These are phyloP conservation scores for Penicillium concentricum DNA, from an alignment of 2,329 filamentous ascomycete species.

Conservation along the genomic window DNA sequence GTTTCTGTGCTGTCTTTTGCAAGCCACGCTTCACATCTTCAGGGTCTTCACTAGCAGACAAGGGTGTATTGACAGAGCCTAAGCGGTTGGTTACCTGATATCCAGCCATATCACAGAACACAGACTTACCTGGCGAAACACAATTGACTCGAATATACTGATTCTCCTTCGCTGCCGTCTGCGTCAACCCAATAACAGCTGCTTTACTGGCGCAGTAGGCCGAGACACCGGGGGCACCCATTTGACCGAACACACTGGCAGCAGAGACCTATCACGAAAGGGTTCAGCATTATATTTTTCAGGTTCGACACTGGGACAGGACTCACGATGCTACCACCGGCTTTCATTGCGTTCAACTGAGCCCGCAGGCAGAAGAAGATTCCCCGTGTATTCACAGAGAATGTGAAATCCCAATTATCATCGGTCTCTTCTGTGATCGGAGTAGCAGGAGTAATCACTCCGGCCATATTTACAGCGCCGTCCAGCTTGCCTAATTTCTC, in stretches of 20 bases:
- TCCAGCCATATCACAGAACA: not conserved
- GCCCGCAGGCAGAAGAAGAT: constrained; percentile 21
- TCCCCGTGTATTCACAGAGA: constrained; percentile 15
- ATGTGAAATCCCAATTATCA: constrained; percentile 14
- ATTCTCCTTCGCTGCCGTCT: constrained; percentile 38
- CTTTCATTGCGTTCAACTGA: constrained; percentile 16
- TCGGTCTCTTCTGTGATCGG: constrained; percentile 4
- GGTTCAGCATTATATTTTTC: not conserved
- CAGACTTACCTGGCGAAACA: constrained; percentile 11
- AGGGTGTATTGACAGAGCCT: constrained; percentile 16
- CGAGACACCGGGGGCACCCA: constrained; percentile 18
- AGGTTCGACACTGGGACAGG: too few relatives aligned
- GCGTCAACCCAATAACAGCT: constrained; percentile 46
- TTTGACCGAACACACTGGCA: constrained; percentile 15
- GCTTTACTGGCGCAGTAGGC: constrained; percentile 48
- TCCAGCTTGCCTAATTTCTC: constrained; percentile 33
- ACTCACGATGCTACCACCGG: constrained; percentile 38
- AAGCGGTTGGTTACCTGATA: not conserved
- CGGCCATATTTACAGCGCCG: constrained; percentile 39
- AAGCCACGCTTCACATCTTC: constrained; percentile 14
- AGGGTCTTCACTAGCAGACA: constrained; percentile 10
- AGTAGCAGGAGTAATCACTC: constrained; percentile 20
- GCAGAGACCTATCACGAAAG: constrained; percentile 9
- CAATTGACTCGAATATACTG: constrained; percentile 37
- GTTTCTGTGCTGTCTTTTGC: constrained; percentile 11